Evolutionary conservation across 805 yeast genomes (phyloP), one percentile per base, ranked within the genome.

Genomic region (Sporopachydermia quercuum): DNA sequence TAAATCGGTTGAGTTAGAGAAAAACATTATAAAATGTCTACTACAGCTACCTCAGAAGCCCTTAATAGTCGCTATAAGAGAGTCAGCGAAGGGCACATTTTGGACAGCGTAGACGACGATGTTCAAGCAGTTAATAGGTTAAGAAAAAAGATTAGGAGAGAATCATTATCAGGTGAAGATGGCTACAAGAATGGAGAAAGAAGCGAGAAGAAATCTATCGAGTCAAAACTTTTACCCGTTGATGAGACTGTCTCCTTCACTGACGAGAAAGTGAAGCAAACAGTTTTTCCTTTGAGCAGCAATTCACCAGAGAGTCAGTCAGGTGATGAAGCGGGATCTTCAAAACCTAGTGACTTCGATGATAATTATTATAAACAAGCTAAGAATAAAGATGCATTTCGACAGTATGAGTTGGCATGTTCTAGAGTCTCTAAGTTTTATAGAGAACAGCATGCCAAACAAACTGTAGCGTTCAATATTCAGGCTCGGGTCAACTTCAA

Each of bases 401-500:
- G 86, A 36, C 82, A 77, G 48, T 78, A 77, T 49, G 82, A 76
- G 46, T 58, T 75, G 34, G 84, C 84, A 0, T 71, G 76, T 50
- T 79, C 73, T 47, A 59, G 83, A 43, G 85, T 78, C 35, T 74
- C 74, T 47, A 65, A 62, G 39, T 78, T 78, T 49, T 78, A 78
- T 53, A 66, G 63, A 47, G 82, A 76, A 45, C 86, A 78, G 49
- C 86, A 78, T 50, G 71, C 64, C 42, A 68, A 68, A 45, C 85
- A 78, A 55, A 77, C 85, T 0, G 82, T 78, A 30, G 82, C 82
- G 0, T 78, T 74, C 52, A 78, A 78, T 49, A 64, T 78, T 30
- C 82, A 78, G 50, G 84, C 84, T 0, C 56, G 86, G 34, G 74
- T 78, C 39, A 77, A 76, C 53, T 78, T 78, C 61, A 77, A 77